Percentiles rank a stretch among this genome's conserved stretches.
Evolutionary conservation across 768 basidiomycete species (phyloP).

Genomic region (Tulasnella sp.): DNA sequence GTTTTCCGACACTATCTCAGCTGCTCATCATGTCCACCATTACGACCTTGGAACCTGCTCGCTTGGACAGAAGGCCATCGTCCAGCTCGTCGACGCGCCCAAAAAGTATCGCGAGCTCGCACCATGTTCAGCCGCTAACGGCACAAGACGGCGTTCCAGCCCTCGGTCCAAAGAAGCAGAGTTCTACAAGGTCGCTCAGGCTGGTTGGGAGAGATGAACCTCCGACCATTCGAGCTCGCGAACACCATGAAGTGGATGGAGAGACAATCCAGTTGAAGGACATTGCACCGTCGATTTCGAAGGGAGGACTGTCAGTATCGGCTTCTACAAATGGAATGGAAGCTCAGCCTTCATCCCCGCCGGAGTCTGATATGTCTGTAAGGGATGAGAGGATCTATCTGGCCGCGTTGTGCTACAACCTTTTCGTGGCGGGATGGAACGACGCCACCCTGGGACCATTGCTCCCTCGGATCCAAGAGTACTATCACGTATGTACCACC

Average conservation of each 20-base stretch:
- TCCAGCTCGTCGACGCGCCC: not conserved
- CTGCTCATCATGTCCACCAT: not conserved
- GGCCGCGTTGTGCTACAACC: not conserved
- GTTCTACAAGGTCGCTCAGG: not conserved
- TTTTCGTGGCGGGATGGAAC: conserved; percentile 12
- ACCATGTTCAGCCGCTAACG: not conserved
- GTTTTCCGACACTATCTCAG: not conserved
- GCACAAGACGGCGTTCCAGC: not conserved
- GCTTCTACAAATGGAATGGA: not conserved
- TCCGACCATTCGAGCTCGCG: not conserved
- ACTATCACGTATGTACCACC: not conserved
- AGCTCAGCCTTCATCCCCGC: not conserved
- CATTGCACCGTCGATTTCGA: not conserved
- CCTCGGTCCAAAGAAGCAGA: not conserved
- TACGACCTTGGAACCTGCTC: not conserved
- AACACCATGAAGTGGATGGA: not conserved
- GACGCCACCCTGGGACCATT: conserved; percentile 7
- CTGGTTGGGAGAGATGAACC: not conserved
- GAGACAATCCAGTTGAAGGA: not conserved
- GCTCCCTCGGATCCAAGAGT: conserved; percentile 11
- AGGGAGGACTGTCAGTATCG: not conserved
- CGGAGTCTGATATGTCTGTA: conserved; percentile 1
- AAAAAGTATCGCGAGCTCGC: not conserved
- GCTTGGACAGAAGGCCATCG: not conserved
- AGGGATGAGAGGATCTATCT: conserved; percentile 2